Conservation (phyloP, 495 filamentous ascomycete genomes). For the Massariosphaeria phaeospora region DNA sequence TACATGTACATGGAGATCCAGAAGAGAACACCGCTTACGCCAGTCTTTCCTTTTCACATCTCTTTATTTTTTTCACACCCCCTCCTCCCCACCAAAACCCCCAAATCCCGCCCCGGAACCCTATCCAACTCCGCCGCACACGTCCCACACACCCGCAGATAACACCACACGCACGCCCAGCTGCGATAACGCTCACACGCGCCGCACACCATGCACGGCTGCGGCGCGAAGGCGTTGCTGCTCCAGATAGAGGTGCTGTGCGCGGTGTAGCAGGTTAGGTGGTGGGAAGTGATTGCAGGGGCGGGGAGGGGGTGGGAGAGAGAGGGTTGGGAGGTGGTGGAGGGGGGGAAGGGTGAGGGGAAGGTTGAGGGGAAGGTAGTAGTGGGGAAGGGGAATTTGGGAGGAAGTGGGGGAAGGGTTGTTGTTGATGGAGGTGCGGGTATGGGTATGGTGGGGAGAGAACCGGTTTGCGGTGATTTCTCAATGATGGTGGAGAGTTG, state of each 20-base stretch:
- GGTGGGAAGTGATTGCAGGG: conserved; percentile 5
- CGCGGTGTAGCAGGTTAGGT: conserved; percentile 13
- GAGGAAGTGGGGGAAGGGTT: not conserved
- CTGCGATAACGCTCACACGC: not conserved
- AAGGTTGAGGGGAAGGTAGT: conserved; percentile 1
- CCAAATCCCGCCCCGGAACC: conserved; percentile 12
- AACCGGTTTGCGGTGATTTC: too few relatives aligned
- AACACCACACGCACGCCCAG: conserved; percentile 19
- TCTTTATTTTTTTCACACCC: too few relatives aligned
- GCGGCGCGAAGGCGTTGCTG: not conserved
- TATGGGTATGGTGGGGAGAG: too few relatives aligned
- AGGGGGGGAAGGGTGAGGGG: not conserved
- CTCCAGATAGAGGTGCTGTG: conserved; percentile 6
- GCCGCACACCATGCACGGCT: conserved; percentile 17
- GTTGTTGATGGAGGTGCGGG: not conserved
- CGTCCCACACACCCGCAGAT: conserved; percentile 8
- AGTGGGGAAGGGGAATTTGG: not conserved
- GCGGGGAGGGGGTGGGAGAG: not conserved
- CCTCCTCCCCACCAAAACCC: conserved; percentile 1
- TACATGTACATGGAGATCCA: too few relatives aligned
- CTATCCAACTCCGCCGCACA: conserved; percentile 6
- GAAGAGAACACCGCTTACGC: too few relatives aligned
- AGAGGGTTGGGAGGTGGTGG: not conserved
- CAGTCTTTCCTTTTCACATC: too few relatives aligned
- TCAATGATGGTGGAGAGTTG: not conserved